A percentile compares a stretch with the other conserved stretches of the same genome.
These are phyloP conservation scores for Penicillium simplicissimum DNA, from an alignment of 495 filamentous ascomycete genomes.

Conservation along the genomic window DNA sequence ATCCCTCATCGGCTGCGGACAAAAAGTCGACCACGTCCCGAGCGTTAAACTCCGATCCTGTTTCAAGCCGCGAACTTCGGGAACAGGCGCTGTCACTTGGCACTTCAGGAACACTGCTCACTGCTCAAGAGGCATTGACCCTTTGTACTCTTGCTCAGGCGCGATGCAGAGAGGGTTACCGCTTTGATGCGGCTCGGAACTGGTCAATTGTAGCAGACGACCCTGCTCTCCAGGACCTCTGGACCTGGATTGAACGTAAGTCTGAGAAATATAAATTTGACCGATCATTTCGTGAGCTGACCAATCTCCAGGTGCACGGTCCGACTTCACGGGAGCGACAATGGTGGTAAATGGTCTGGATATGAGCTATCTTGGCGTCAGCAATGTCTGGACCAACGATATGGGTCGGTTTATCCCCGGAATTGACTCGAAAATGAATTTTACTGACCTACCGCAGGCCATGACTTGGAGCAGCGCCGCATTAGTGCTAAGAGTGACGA, in stretches of 20 bases:
- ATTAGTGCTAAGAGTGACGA: slow-evolving; percentile 27
- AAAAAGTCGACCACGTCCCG: slow-evolving; percentile 12
- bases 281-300: slow-evolving; percentile 22
- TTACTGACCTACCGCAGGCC: slow-evolving; percentile 35
- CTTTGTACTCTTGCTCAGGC: slow-evolving; percentile 47
- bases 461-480: slow-evolving; percentile 35
- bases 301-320: slow-evolving; percentile 57
- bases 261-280: slow-evolving; percentile 1
- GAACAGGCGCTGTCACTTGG: slow-evolving; percentile 40
- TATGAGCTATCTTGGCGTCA: slow-evolving; percentile 81
- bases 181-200: slow-evolving; percentile 73
- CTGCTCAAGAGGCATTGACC: slow-evolving; percentile 45
- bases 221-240: slow-evolving; percentile 71
- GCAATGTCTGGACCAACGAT: slow-evolving; percentile 75
- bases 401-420: slow-evolving; percentile 50
- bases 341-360: slow-evolving; percentile 79
- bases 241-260: slow-evolving; percentile 74
- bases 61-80: slow-evolving; percentile 47
- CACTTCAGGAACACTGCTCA: slow-evolving; percentile 26
- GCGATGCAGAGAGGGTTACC: slow-evolving; percentile 71
- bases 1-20: slow-evolving; percentile 7
- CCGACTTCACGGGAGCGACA: slow-evolving; percentile 61
- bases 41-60: slow-evolving; percentile 20
- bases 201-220: slow-evolving; percentile 67
- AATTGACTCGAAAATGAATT: neutral